Evolutionary conservation across 1,284 basidiomycete species (phyloP).

Genomic region (Coniferiporia sulphurascens): DNA sequence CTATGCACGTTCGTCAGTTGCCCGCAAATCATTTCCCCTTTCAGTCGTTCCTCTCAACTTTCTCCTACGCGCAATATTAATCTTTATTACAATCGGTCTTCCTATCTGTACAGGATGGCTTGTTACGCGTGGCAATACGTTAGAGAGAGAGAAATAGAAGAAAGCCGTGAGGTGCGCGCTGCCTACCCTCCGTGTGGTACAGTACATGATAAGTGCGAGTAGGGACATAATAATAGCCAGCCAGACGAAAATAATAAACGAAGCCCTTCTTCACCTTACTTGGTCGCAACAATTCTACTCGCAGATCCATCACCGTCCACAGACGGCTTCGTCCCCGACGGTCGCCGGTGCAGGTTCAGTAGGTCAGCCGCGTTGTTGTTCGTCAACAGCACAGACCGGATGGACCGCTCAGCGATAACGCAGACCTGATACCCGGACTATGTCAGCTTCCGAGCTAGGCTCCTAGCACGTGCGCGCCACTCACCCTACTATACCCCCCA

Average conservation of each 20-base stretch:
- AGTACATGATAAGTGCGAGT: background rate
- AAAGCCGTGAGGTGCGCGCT: background rate
- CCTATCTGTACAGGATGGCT: background rate
- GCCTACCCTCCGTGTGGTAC: background rate
- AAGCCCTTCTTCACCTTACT: background rate
- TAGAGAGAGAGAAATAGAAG: background rate
- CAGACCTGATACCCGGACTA: constrained; percentile 45
- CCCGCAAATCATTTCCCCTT: background rate
- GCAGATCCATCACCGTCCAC: constrained; percentile 26
- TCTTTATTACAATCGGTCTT: background rate
- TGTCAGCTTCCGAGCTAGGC: background rate
- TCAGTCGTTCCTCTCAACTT: background rate
- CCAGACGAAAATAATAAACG: background rate
- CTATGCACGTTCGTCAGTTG: no score
- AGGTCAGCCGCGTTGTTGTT: constrained; percentile 60
- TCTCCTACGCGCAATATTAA: background rate
- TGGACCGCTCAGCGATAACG: constrained; percentile 63
- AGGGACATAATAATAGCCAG: no score
- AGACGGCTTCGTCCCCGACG: constrained; percentile 20
- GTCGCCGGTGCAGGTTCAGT: constrained; percentile 51
- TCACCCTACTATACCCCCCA: constrained; percentile 70
- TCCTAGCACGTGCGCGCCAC: constrained; percentile 25
- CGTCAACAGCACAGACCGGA: constrained; percentile 59
- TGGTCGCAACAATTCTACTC: constrained; percentile 27
- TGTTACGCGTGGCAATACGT: background rate